Conservation (phyloP, 1,284 basidiomycete genomes). For the Termitomyces sp. region DNA sequence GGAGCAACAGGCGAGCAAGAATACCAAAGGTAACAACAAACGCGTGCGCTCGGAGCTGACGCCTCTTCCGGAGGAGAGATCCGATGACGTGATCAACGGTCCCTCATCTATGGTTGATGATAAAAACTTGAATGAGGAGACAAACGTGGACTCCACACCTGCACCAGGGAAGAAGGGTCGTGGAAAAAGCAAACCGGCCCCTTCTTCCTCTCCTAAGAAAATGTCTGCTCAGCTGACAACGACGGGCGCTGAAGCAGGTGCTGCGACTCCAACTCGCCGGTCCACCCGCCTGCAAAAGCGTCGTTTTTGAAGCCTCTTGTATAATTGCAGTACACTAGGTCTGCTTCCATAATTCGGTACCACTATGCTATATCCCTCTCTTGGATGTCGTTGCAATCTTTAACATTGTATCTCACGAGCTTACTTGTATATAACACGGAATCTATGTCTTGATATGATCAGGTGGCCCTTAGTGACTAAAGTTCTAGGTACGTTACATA, state of each 20-base stretch:
- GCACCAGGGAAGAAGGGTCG: slow-evolving; percentile 9
- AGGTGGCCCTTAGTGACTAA: not conserved
- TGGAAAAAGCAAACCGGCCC: slow-evolving; percentile 14
- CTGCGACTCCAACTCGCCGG: slow-evolving; percentile 15
- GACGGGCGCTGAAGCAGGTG: slow-evolving; percentile 13
- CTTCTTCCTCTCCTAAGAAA: slow-evolving; percentile 7
- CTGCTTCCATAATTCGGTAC: slow-evolving; percentile 4
- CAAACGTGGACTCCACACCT: not conserved
- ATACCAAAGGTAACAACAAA: slow-evolving; percentile 31
- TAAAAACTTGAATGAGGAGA: slow-evolving; percentile 1
- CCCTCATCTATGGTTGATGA: slow-evolving; percentile 11
- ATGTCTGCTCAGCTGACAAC: slow-evolving; percentile 10
- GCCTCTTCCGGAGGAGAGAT: slow-evolving; percentile 31
- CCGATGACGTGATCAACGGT: slow-evolving; percentile 17
- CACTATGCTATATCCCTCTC: slow-evolving; percentile 4
- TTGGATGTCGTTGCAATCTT: slow-evolving; percentile 6
- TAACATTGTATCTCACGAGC: slow-evolving; percentile 1
- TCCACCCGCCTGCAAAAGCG: slow-evolving; percentile 21
- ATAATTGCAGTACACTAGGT: not conserved
- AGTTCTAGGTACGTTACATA: not conserved
- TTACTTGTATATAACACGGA: slow-evolving; percentile 4
- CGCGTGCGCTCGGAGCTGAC: slow-evolving; percentile 36
- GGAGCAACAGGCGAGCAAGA: slow-evolving; percentile 14
- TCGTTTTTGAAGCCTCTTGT: slow-evolving; percentile 8
- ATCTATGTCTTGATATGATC: not conserved